Evolutionary conservation across 306 rosid species (phyloP), one percentile per base, ranked within the genome.

Genomic region (Citrullus colocynthis): DNA sequence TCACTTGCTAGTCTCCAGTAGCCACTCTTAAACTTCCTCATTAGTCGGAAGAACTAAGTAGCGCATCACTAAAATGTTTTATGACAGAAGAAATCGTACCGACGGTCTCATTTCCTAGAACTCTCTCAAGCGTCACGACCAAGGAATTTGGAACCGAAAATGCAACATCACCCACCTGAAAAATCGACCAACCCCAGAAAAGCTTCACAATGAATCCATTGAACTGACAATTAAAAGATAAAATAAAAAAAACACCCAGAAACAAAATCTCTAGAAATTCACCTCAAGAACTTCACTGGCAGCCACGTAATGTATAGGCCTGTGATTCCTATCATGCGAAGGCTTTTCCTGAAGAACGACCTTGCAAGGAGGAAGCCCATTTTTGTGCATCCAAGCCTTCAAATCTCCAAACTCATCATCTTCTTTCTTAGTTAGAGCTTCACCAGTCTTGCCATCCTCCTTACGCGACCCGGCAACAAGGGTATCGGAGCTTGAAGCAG

Each of bases 241-340:
- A 18, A 24, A 9, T 15, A 6, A 4, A 9, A 24, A 71, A 24
- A 44, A 34, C 6, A 18, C 24, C 13, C 72, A 16, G 16, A 75
- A 6, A 28, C 10, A 14, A 20, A 42, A 52, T 16, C 10, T 13
- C 9, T 0, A 14, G 16, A 54, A 32, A 73, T 16, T 39, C 74
- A 93, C 98, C 97, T 89, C 83, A 80, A 94, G 97, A 86, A 90
- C 95, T 86, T 92, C 86, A 58, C 91, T 92, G 5, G 98, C 96
- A 62, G 98, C 96, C 21, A 94, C 96, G 78, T 90, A 94, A 78
- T 89, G 98, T 30, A 92, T 94, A 9, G 97, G 87, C 73, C 89
- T 81, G 52, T 65, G 91, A 62, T 78, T 83, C 65, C 80, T 87
- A 85, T 87, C 78, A 75, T 78, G 87, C 8, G 93, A 84, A 82